Conservation (phyloP, 1,284 basidiomycete species). For the Baeospora myosura region DNA sequence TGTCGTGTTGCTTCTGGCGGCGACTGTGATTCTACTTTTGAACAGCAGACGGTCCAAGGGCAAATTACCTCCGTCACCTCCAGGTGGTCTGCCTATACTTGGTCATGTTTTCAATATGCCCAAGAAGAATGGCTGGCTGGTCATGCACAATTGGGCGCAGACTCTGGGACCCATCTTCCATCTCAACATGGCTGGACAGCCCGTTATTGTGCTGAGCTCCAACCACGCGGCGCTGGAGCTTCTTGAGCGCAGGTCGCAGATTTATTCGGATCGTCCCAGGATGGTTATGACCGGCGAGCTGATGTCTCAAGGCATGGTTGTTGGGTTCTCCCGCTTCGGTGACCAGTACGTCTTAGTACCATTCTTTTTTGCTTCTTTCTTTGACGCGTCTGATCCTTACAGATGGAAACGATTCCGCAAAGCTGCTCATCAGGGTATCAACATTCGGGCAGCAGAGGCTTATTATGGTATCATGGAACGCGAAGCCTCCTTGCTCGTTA, state of each 20-base stretch:
- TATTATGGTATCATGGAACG: conserved; percentile 6
- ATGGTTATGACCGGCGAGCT: not conserved
- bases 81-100: conserved; percentile 5
- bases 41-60: not conserved
- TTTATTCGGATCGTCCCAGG: conserved; percentile 10
- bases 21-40: too few species aligned
- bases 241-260: conserved; percentile 10
- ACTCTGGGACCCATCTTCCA: conserved; percentile 8
- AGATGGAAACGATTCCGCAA: not conserved
- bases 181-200: conserved; percentile 9
- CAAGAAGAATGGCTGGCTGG: conserved; percentile 4
- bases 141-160: conserved; percentile 4
- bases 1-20: too few species aligned
- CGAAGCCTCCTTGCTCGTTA: conserved; percentile 6
- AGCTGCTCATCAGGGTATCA: not conserved
- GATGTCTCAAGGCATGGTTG: not conserved
- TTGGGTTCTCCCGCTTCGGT: conserved; percentile 1
- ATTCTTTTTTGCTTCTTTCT: not conserved
- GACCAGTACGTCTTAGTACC: too few species aligned
- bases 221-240: conserved; percentile 13
- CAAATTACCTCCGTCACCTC: conserved; percentile 6
- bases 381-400: too few species aligned
- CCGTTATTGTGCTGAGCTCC: conserved; percentile 9
- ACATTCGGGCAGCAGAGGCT: not conserved
- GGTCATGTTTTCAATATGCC: conserved; percentile 7